Base-by-base conservation (phyloP, 768 basidiomycete genomes). In the Kwoniella dendrophila region DNA sequence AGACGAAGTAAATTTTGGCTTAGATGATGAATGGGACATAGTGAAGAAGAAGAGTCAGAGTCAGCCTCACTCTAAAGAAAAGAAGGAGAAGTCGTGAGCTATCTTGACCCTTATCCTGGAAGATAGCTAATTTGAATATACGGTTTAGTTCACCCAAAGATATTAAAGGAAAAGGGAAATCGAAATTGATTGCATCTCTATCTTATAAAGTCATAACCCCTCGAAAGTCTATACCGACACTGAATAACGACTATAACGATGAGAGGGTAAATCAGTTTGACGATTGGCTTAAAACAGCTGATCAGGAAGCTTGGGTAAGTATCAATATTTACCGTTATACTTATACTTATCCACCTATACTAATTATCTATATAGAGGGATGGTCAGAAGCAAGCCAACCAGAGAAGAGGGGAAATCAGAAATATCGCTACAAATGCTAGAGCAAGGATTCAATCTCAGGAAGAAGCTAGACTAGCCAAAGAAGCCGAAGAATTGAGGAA, bases 401-500 rank as follows among this genome's bases (percentile, higher is more conserved):
- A 59, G 18, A 67, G 69, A 8, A 34, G 67, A 51, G 61, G 51
- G 16, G 43, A 64, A 51, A 49, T 72, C 6, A 53, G 68, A 6
- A 63, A 61, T 34, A 69, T 70, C 5, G 63, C 67, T 30, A 49
- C 44, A 2, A 73, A 72, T 57, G 68, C 71, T 12, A 53, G 67
- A 40, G 61, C 62, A 16, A 61, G 65, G 20, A 36, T 71, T 3
- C 54, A 55, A 38, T 43, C 59, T 16, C 43, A 49, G 14, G 64
- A 71, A 33, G 66, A 64, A 7, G 22, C 29, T 20, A 58, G 64
- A 10, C 38, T 59, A 16, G 59, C 67, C 18, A 53, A 56, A 50
- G 75, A 78, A 38, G 61, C 66, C 18, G 72, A 76, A 24, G 72
- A 76, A 47, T 55, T 78, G 27, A 36, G 63, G 47, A 52, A 41